Base-by-base conservation (phyloP, 2,329 filamentous ascomycete genomes). In the Cladophialophora yegresii region DNA sequence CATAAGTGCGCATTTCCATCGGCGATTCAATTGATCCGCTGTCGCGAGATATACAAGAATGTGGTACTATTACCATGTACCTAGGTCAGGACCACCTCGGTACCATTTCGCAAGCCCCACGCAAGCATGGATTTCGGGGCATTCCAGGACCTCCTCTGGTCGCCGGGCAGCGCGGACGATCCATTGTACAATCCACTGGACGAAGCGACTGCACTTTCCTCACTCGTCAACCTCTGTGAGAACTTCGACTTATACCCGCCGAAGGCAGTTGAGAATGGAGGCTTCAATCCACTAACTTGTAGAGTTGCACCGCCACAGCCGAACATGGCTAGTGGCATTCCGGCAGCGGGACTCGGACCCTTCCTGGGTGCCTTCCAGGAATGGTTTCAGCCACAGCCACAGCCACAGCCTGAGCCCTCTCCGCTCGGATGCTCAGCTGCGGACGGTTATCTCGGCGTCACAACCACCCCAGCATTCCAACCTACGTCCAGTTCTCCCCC, bases 401-500 rank as follows among this genome's bases (percentile, higher is more conserved):
- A 7, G 36, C 16, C 16, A n/a, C 36, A 43, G 36, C 36, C 36
- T n/a, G 13, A 43, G 16, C 3, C n/a, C 10, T 40, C 51, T 60
- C 62, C 57, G 30, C 55, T 33, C 33, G 55, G 40, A 23, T 12
- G 33, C 55, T 20, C 36, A 43, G 43, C 33, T 47, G 28, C 33
- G 47, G 40, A 56, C 67, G 62, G 67, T 61, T 67, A 67, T 69
- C 56, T 68, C 66, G 66, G 62, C 22, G 55, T 58, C 57, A 43
- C 58, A 55, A 59, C 32, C 8, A 20, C 40, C 23, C n/a, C 45
- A 40, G 32, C 54, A 36, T 64, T 55, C 40, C 49, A 49, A 50
- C 43, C 54, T 61, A 32, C 33, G 26, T 20, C 26, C 47, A 10
- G 26, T 23, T 28, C 22, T 28, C 58, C 64, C 33, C 54, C 58